Conservation (phyloP, 2,329 filamentous ascomycete species). For the Conoideocrella luteorostrata region DNA sequence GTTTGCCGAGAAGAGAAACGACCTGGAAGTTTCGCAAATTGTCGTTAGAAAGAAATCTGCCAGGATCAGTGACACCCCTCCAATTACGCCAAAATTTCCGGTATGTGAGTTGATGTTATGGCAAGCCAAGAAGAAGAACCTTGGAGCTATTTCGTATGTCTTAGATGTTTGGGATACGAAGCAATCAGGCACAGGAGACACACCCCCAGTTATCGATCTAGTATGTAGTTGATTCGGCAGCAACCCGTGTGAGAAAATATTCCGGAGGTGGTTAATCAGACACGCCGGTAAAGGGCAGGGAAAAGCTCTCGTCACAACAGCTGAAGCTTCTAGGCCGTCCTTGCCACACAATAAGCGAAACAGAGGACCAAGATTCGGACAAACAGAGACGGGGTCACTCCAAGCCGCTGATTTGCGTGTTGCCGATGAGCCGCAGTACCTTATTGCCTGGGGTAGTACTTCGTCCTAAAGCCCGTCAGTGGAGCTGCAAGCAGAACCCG, state of each 20-base stretch:
- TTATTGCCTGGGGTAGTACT: background rate
- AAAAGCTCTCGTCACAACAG: background rate
- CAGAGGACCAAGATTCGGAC: background rate
- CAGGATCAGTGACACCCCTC: too few relatives aligned
- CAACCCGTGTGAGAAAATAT: too few relatives aligned
- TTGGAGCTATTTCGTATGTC: background rate
- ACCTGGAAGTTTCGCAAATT: too few relatives aligned
- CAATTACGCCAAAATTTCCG: too few relatives aligned
- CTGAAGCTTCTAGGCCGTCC: background rate
- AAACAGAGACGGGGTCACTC: too few relatives aligned
- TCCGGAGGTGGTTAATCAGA: background rate
- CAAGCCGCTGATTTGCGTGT: too few relatives aligned
- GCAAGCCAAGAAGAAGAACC: background rate
- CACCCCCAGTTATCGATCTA: background rate
- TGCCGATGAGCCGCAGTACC: background rate
- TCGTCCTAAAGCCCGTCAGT: background rate
- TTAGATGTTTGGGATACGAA: background rate
- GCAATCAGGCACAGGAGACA: background rate
- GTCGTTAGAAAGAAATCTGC: too few relatives aligned
- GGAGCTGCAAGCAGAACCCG: background rate
- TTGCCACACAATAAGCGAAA: background rate
- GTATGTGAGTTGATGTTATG: too few relatives aligned
- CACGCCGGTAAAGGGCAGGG: background rate
- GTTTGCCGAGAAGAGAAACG: too few relatives aligned
- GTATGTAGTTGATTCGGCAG: background rate